These are phyloP conservation scores for Picea glauca DNA, from an alignment of 75 land plant species.

Conservation along the genomic window DNA sequence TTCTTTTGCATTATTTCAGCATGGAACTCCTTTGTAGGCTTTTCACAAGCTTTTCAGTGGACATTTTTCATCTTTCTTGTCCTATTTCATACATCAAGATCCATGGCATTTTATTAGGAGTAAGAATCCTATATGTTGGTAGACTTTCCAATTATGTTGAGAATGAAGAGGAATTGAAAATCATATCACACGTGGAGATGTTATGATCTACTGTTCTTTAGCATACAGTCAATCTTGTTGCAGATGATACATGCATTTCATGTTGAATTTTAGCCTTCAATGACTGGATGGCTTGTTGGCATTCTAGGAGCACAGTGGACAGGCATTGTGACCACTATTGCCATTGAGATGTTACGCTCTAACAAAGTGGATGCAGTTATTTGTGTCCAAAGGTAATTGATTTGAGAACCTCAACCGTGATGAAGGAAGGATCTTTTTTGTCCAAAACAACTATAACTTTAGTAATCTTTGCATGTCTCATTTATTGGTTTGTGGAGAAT, in stretches of 20 bases:
- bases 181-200: not conserved
- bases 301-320: conserved; percentile 97
- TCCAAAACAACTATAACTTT: not conserved
- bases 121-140: not conserved
- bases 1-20: conserved; percentile 2
- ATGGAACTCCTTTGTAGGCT: not conserved
- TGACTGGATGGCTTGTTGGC: not conserved
- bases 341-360: conserved; percentile 88
- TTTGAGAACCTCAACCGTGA: not conserved
- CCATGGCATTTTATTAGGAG: not conserved
- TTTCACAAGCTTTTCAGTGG: not conserved
- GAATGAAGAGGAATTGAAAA: not conserved
- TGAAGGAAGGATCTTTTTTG: not conserved
- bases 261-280: not conserved
- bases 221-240: not conserved
- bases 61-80: not conserved
- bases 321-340: conserved; percentile 97
- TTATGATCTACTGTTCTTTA: not conserved
- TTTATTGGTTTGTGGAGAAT: not conserved
- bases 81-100: not conserved
- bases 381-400: conserved; percentile 90
- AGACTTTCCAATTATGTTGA: not conserved
- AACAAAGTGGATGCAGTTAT: conserved; percentile 92
- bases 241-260: not conserved
- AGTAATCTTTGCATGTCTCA: not conserved